Base-by-base conservation (phyloP, 2,329 filamentous ascomycete genomes). In the Ceratocystiopsis brevicomis region DNA sequence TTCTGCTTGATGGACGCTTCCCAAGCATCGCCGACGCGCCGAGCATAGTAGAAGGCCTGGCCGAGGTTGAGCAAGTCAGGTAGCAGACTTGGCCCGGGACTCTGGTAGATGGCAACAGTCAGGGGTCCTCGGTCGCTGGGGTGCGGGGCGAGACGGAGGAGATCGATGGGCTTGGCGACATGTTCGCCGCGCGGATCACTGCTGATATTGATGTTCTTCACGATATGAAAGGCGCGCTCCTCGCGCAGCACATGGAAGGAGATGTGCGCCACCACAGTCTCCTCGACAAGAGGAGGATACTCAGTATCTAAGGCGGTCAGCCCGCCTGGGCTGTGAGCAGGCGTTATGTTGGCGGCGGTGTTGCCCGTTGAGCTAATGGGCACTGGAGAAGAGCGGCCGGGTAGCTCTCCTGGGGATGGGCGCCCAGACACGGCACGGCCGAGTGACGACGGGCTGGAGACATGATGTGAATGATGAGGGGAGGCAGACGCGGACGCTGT, bases 221-320 rank as follows among this genome's bases (percentile, higher is more conserved):
- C 75, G 51, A 90, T 81, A 53, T 93, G 82, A 54, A 81, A 95
- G 45, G 88, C 80, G 48, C 87, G 71, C 63, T 96, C 87, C 52
- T 95, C 75, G 9, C 87, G 76, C 42, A 94, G 65, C 15, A 79
- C 71, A 60, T 94, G 84, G 48, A 74, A 78, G 0, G 87, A 94
- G 38, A 95, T 69, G 18, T 85, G 77, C 38, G 86, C 88, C 25
- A 94, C 67, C 6, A 95, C 78, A 9, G 71, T 69, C 48, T 76
- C 69, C 59, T 75, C 78, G 38, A 73, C 53, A 47, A 69, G 71
- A 37, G 67, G 64, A 48, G 67, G 61, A 53, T 77, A 68, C 54
- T 61, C 63, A 1, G 25, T 9, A 30, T 30, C 25, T 10, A 30
- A 11, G 8, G 61, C 55, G 16, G 33, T 40, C 4, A 40, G 44